Conservation (phyloP, 306 rosid genomes). For the Quercus dentata region DNA sequence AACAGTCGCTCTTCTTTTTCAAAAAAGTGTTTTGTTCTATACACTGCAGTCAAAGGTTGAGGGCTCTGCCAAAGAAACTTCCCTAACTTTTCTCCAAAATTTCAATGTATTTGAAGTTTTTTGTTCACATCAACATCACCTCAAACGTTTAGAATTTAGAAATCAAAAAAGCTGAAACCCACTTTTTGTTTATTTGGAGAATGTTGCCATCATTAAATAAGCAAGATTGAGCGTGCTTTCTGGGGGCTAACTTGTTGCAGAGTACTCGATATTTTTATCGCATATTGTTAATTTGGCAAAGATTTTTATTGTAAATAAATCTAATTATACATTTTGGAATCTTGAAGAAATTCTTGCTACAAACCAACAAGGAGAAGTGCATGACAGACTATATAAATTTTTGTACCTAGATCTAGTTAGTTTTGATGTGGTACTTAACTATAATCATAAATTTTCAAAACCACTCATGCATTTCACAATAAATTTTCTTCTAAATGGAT, state of each 20-base stretch:
- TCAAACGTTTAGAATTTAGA: background rate
- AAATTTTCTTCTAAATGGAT: background rate
- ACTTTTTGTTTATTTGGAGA: background rate
- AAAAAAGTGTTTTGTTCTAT: slow-evolving; percentile 19
- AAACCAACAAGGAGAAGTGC: no score
- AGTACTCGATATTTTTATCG: no score
- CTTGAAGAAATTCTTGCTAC: no score
- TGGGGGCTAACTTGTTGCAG: background rate
- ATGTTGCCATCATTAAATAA: background rate
- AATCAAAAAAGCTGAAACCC: background rate
- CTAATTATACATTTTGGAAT: no score
- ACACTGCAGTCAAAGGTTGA: slow-evolving; percentile 51
- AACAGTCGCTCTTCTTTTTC: slow-evolving; percentile 1
- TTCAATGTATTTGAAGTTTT: background rate
- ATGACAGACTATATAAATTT: no score
- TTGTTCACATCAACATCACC: background rate
- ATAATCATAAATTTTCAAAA: no score
- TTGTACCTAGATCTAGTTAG: no score
- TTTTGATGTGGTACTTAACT: no score
- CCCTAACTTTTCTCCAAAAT: slow-evolving; percentile 9
- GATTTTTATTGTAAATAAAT: no score
- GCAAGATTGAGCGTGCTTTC: no score
- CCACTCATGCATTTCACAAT: no score
- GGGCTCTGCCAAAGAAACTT: slow-evolving; percentile 32
- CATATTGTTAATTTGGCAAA: no score